Percentiles rank a stretch among this genome's conserved stretches.
Conservation (phyloP, 805 yeast genomes). For the Lipomyces sp. region DNA sequence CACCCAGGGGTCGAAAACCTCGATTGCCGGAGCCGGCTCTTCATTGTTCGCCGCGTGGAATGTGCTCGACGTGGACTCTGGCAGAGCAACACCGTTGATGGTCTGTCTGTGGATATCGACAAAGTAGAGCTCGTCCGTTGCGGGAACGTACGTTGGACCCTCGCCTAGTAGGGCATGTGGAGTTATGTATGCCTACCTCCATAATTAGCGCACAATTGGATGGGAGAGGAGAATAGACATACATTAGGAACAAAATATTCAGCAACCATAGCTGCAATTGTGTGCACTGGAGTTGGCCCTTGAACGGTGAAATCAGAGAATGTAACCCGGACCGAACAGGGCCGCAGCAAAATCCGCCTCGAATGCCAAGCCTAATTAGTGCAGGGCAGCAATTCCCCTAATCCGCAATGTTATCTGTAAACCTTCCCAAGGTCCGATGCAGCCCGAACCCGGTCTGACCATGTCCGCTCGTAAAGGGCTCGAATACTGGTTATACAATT, state of each 20-base stretch:
- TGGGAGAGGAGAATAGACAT: not conserved
- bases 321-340: too few species aligned
- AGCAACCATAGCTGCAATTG: slow-evolving; percentile 6
- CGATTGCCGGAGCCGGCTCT: slow-evolving; percentile 31
- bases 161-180: slow-evolving; percentile 42
- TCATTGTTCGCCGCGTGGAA: slow-evolving; percentile 19
- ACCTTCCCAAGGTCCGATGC: too few species aligned
- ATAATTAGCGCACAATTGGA: not conserved
- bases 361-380: too few species aligned
- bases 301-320: not conserved
- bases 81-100: slow-evolving; percentile 19
- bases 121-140: slow-evolving; percentile 43
- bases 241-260: slow-evolving; percentile 24
- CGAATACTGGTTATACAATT: too few species aligned
- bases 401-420: too few species aligned
- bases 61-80: slow-evolving; percentile 7
- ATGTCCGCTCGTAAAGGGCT: too few species aligned
- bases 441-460: too few species aligned
- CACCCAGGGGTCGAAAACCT: slow-evolving; percentile 35
- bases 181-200: slow-evolving; percentile 35
- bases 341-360: too few species aligned
- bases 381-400: too few species aligned
- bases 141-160: slow-evolving; percentile 45
- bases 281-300: not conserved
- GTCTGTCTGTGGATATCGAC: slow-evolving; percentile 42